These are phyloP conservation scores for Cocos nucifera DNA, from an alignment of 176 grass and related monocot genomes.

Conservation along the genomic window DNA sequence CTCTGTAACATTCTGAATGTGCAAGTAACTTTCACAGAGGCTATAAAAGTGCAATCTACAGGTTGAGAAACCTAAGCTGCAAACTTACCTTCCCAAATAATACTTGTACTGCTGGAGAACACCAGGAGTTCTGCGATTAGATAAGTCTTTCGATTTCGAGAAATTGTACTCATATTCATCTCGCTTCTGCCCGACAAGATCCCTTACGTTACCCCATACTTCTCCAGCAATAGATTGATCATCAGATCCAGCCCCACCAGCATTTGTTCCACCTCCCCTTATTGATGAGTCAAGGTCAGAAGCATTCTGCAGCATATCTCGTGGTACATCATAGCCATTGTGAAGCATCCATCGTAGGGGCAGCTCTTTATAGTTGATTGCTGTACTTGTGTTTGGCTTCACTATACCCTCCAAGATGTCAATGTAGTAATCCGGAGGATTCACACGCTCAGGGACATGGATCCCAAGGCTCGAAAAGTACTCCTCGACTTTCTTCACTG, in stretches of 20 bases:
- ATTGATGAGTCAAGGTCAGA: conserved; percentile 38
- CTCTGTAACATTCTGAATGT: too few species aligned
- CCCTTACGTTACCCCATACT: conserved; percentile 67
- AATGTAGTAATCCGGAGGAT: conserved; percentile 86
- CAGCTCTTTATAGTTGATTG: conserved; percentile 52
- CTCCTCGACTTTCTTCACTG: conserved; percentile 80
- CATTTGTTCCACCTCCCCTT: conserved; percentile 19
- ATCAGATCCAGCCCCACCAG: conserved; percentile 12
- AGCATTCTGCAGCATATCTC: conserved; percentile 59
- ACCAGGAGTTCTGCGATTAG: conserved; percentile 62
- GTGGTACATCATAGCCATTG: conserved; percentile 65
- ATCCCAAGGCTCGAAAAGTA: conserved; percentile 67
- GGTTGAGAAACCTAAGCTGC: background rate
- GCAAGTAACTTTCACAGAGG: too few species aligned
- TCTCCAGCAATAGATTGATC: conserved; percentile 36
- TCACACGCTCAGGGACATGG: conserved; percentile 67
- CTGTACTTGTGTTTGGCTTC: conserved; percentile 38
- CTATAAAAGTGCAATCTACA: too few species aligned
- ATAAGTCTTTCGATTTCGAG: conserved; percentile 48
- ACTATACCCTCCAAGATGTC: conserved; percentile 82
- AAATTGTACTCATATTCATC: conserved; percentile 73
- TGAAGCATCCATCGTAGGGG: conserved; percentile 82
- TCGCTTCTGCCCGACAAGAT: conserved; percentile 57
- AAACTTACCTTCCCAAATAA: conserved; percentile 62
- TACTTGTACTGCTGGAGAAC: conserved; percentile 63